Evolutionary conservation across 1,284 basidiomycete genomes (phyloP).

Genomic region (Tilletia walkeri): DNA sequence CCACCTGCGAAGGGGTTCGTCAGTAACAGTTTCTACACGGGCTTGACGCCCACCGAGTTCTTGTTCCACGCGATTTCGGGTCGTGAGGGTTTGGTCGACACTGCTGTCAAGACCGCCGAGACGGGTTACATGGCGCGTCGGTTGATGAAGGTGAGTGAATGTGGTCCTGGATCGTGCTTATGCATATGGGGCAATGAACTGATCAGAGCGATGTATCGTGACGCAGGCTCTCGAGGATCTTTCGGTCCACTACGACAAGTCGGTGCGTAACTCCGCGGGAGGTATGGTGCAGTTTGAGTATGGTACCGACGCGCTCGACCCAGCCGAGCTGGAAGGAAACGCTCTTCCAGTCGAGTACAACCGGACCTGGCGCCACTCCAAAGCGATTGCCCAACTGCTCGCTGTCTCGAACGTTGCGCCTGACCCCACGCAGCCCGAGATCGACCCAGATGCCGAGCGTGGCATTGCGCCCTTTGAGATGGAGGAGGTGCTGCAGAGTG

Average conservation of each 20-base stretch:
- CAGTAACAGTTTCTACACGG: slow-evolving; percentile 89
- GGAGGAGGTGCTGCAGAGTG: slow-evolving; percentile 68
- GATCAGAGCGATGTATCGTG: neutral
- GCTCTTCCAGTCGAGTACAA: slow-evolving; percentile 68
- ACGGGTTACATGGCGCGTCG: slow-evolving; percentile 99
- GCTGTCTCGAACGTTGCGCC: neutral
- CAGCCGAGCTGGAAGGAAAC: slow-evolving; percentile 91
- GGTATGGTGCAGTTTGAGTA: slow-evolving; percentile 98
- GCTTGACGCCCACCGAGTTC: slow-evolving; percentile 93
- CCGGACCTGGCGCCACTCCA: slow-evolving; percentile 83
- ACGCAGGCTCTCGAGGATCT: slow-evolving; percentile 81
- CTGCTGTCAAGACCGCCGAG: slow-evolving; percentile 98
- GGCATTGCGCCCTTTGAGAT: slow-evolving; percentile 86
- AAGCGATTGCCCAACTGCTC: slow-evolving; percentile 62
- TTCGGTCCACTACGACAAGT: slow-evolving; percentile 92
- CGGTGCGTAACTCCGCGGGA: slow-evolving; percentile 92
- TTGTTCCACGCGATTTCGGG: slow-evolving; percentile 98
- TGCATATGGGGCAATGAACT: neutral
- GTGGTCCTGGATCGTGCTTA: neutral
- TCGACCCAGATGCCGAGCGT: slow-evolving; percentile 53
- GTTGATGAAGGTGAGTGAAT: slow-evolving; percentile 73
- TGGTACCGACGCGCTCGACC: slow-evolving; percentile 95
- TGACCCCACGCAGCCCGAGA: neutral
- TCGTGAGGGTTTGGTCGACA: slow-evolving; percentile 97
- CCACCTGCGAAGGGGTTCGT: slow-evolving; percentile 99